Percentiles rank a stretch among this genome's conserved stretches.
Evolutionary conservation across 106 monocot species (phyloP).

Genomic region (Hemerocallis citrina): DNA sequence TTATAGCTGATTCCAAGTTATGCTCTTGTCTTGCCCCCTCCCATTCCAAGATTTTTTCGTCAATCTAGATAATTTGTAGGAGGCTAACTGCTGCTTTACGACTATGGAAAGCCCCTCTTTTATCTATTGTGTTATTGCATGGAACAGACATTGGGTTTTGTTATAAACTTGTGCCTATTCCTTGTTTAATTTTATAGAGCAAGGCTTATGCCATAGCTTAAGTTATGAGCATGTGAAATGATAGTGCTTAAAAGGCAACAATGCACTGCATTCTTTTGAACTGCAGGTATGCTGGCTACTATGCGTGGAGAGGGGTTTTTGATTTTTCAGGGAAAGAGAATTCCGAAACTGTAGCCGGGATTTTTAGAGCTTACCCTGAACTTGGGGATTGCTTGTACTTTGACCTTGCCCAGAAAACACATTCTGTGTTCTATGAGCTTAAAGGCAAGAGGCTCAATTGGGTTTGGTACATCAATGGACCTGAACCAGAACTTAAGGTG

Average conservation of each 20-base stretch:
- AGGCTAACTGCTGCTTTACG: too few species aligned
- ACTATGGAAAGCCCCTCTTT: too few species aligned
- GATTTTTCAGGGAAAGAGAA: slow-evolving; percentile 47
- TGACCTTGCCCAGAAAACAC: slow-evolving; percentile 56
- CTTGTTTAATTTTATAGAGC: too few species aligned
- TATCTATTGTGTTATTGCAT: too few species aligned
- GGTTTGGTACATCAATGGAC: slow-evolving; percentile 77
- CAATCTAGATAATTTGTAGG: not conserved
- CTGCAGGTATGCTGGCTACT: slow-evolving; percentile 76
- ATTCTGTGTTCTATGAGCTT: slow-evolving; percentile 76
- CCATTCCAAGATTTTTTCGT: not conserved
- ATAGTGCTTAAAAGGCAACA: too few species aligned
- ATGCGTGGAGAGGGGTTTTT: slow-evolving; percentile 82
- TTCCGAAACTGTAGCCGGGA: slow-evolving; percentile 28
- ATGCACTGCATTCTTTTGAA: not conserved
- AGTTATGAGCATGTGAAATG: too few species aligned
- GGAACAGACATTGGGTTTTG: too few species aligned
- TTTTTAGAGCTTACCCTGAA: slow-evolving; percentile 54
- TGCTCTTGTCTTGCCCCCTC: not conserved
- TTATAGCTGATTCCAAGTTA: too few species aligned
- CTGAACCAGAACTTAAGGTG: slow-evolving; percentile 64
- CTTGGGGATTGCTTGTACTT: slow-evolving; percentile 77
- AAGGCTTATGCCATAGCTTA: too few species aligned
- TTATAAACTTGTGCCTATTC: too few species aligned
- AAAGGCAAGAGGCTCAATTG: slow-evolving; percentile 63